Base-by-base conservation (phyloP, 345 rosid species). In the Bretschneidera sinensis region DNA sequence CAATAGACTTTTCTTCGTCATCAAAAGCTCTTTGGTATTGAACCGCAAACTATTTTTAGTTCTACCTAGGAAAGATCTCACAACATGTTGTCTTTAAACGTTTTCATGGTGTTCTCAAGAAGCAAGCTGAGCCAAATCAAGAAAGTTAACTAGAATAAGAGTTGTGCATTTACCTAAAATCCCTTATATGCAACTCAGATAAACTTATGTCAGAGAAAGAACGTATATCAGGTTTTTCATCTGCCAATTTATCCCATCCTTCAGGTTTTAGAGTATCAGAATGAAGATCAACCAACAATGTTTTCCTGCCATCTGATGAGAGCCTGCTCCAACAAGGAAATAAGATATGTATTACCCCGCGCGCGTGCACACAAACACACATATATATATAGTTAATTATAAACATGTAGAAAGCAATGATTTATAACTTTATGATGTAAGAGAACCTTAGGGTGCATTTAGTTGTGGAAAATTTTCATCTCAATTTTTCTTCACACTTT, bases 121-220 rank as follows among this genome's bases (percentile, higher is more conserved):
- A 8, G 1, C 0, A 66, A 19, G 64, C 63, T 45, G 55, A 56
- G 19, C 20, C 45, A 66, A 50, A 57, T 60, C 23, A 55, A n/a
- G 25, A 60, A 61, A n/a, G 11, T 21, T 45, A 16, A 25, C 59
- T 59, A n/a, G 55, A 18, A 57, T 19, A 23, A 25, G 43, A 43
- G 64, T 51, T 54, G n/a, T 10, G 17, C 39, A 58, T 54, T 74
- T 69, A 92, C 97, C 98, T 92, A 66, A 87, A 92, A 74, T 92
- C 98, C 78, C 97, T 81, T 62, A 85, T 74, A 75, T 92, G 98
- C 79, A 92, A 76, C 86, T 92, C 98, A 81, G 89, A 89, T 64
- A 92, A 71, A 68, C 91, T 92, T 60, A 82, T 82, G 78, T 92
- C 96, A 4, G 89, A 79, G 68, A 68, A 76, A 22, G 96, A 85